Evolutionary conservation across 2,329 filamentous ascomycete genomes (phyloP).

Genomic region (Fusarium agapanthi): DNA sequence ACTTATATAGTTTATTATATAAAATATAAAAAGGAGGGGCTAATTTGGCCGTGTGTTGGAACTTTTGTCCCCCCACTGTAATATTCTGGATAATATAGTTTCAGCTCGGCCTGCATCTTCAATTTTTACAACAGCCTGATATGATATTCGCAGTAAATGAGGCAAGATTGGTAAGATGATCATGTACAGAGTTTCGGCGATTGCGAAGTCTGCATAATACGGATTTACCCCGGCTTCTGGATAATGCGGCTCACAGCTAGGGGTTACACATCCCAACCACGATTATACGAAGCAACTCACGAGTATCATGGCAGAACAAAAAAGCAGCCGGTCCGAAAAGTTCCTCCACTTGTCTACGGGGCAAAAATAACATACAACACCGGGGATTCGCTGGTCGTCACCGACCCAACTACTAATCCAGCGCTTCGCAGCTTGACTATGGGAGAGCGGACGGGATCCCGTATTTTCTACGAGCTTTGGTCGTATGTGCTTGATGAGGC

Average conservation of each 20-base stretch:
- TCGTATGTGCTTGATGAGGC: not conserved
- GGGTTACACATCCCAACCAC: not conserved
- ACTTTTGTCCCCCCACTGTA: no score
- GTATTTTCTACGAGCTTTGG: conserved; percentile 27
- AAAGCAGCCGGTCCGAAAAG: not conserved
- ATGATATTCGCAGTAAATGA: conserved; percentile 1
- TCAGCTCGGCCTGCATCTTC: conserved; percentile 6
- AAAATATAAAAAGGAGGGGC: no score
- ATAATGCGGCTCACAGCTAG: not conserved
- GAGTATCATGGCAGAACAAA: not conserved
- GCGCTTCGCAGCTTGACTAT: conserved; percentile 20
- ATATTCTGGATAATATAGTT: conserved; percentile 3
- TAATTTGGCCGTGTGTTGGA: no score
- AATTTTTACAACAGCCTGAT: conserved; percentile 6
- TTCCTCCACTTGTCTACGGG: not conserved
- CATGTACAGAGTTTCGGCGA: not conserved
- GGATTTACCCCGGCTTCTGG: not conserved
- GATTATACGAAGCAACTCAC: not conserved
- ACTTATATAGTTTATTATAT: no score
- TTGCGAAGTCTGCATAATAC: not conserved
- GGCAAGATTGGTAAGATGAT: conserved; percentile 2
- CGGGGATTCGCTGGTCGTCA: conserved; percentile 26
- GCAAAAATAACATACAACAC: conserved; percentile 22
- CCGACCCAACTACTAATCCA: conserved; percentile 27
- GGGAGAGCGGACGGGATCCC: conserved; percentile 24